A percentile compares a stretch with the other conserved stretches of the same genome.
phyloP scores from a whole-genome alignment of 805 yeast genomes.

The Pichia pseudocactophila region DNA sequence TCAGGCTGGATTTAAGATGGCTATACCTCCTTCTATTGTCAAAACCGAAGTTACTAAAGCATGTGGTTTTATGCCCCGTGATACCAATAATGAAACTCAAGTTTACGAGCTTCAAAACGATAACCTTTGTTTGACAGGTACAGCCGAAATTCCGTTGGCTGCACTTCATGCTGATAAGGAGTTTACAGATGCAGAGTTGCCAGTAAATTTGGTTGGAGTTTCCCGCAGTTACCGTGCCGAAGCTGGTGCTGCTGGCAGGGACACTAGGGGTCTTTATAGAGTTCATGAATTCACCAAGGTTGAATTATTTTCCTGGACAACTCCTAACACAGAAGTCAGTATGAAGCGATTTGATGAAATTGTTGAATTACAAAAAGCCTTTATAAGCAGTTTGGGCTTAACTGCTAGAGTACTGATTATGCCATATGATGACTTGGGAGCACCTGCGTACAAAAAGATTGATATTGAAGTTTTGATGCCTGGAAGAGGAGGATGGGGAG shows the following conservation, averaged over 20 bases:
- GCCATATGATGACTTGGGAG: conserved; percentile 88
- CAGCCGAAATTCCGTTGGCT: conserved; percentile 93
- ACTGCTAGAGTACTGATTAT: conserved; percentile 75
- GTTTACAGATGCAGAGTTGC: conserved; percentile 30
- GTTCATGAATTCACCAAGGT: conserved; percentile 97
- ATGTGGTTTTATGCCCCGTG: conserved; percentile 93
- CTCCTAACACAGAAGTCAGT: conserved; percentile 28
- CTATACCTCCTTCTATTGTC: conserved; percentile 81
- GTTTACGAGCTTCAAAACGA: conserved; percentile 50
- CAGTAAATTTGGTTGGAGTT: conserved; percentile 63
- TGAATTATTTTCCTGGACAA: conserved; percentile 76
- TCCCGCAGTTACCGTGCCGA: conserved; percentile 89
- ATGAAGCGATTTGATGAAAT: conserved; percentile 48
- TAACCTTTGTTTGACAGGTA: conserved; percentile 70
- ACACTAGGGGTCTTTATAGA: conserved; percentile 83
- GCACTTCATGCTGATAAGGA: conserved; percentile 53
- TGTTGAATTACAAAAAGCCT: conserved; percentile 52
- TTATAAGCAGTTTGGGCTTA: conserved; percentile 62
- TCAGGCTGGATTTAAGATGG: conserved; percentile 55
- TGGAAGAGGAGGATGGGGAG: conserved; percentile 89
- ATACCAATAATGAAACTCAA: conserved; percentile 77
- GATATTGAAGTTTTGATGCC: conserved; percentile 99
- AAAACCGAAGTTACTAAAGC: conserved; percentile 69
- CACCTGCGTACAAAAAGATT: conserved; percentile 85
- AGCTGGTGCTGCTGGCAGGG: conserved; percentile 94